phyloP scores from a whole-genome alignment of 208 protist genomes.

The Leptomonas seymouri region DNA sequence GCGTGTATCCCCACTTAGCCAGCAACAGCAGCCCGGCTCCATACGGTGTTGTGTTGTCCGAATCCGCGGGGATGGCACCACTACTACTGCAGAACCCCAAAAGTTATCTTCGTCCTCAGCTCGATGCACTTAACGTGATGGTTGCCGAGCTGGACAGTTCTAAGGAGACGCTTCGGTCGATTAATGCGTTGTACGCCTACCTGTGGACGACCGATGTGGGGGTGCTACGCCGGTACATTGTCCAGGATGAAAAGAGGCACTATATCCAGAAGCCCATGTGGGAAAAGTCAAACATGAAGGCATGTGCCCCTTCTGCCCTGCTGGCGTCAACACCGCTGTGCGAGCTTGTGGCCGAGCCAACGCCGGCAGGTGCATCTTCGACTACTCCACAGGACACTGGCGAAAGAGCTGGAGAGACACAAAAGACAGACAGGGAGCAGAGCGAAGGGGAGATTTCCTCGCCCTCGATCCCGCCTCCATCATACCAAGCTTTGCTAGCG shows the following conservation, averaged over 20 bases:
- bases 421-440: background rate
- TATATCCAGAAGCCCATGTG: slow-evolving; percentile 26
- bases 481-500: slow-evolving; percentile 29
- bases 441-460: background rate
- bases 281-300: slow-evolving; percentile 35
- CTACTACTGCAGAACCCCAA: slow-evolving; percentile 34
- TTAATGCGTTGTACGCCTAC: slow-evolving; percentile 47
- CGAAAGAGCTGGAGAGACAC: background rate
- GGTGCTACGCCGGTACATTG: slow-evolving; percentile 38
- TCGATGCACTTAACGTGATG: slow-evolving; percentile 35
- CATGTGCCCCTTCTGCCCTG: slow-evolving; percentile 3
- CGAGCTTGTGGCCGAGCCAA: background rate
- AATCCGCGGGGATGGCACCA: slow-evolving; percentile 23
- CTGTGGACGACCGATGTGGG: slow-evolving; percentile 54
- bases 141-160: slow-evolving; percentile 29
- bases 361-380: background rate
- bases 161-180: slow-evolving; percentile 35
- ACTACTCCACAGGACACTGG: background rate
- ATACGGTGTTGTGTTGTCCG: slow-evolving; percentile 25
- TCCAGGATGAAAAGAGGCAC: slow-evolving; percentile 29
- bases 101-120: slow-evolving; percentile 36
- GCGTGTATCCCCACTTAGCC: slow-evolving; percentile 30
- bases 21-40: slow-evolving; percentile 12
- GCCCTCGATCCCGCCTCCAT: slow-evolving; percentile 2
- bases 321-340: slow-evolving; percentile 1